phyloP scores from a whole-genome alignment of 192 early-diverging fungal genomes.

The Geranomyces variabilis region DNA sequence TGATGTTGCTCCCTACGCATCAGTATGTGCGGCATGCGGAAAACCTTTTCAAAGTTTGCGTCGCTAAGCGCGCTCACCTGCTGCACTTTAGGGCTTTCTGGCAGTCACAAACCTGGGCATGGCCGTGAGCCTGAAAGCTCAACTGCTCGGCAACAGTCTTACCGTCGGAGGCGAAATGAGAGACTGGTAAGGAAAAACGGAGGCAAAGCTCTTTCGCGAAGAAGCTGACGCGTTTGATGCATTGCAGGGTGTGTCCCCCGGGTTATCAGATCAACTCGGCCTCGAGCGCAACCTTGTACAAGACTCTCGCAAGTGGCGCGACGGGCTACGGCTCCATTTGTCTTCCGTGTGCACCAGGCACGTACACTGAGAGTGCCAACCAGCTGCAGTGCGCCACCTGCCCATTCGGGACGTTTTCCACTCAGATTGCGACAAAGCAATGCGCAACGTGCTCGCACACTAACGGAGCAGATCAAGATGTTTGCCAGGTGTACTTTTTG shows the following conservation, averaged over 20 bases:
- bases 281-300: background rate
- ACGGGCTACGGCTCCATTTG: background rate
- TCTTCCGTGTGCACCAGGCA: slow-evolving; percentile 3
- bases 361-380: background rate
- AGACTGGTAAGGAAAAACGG: background rate
- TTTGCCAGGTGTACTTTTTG: slow-evolving; percentile 2
- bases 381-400: background rate
- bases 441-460: background rate
- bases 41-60: background rate
- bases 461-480: background rate
- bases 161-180: slow-evolving; percentile 3
- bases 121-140: background rate
- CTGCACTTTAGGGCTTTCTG: slow-evolving; percentile 7
- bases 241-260: slow-evolving; percentile 3
- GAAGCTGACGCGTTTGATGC: too few relatives aligned
- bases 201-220: too few relatives aligned
- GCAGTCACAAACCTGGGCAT: slow-evolving; percentile 4
- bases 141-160: background rate
- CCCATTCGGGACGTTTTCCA: slow-evolving; percentile 1
- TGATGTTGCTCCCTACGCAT: slow-evolving; percentile 5
- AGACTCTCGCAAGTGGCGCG: background rate
- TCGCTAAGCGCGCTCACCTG: slow-evolving; percentile 1
- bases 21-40: background rate
- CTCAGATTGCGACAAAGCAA: background rate
- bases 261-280: slow-evolving; percentile 5